Evolutionary conservation across 1,139 yeast species (phyloP), one percentile per base, ranked within the genome.

Genomic region (Kurtzmaniella quercitrusa): DNA sequence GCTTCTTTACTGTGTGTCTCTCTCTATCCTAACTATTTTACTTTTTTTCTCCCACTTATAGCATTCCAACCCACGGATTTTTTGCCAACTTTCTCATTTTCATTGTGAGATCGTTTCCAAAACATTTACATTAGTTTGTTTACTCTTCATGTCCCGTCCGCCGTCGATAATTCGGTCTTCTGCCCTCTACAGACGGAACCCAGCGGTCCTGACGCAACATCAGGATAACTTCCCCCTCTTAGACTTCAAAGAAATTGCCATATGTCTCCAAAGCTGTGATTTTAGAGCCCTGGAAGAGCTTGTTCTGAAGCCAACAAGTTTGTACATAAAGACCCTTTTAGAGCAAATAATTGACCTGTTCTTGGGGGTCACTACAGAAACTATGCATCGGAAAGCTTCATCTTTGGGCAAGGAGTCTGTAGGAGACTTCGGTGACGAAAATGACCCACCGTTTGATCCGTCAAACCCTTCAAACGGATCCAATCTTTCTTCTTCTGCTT

Each of bases 311-410:
- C 96, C 96, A 7, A 77, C 87, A 1, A 70, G 82, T 14, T 77
- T 76, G 39, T 85, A 79, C 54, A 76, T 85, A 47, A 75, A 74
- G 44, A 67, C 78, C 16, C 62, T 88, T 34, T 80, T 83, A 48
- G 87, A 84, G 51, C 91, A 85, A 57, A 78, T 88, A 17, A 68
- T 87, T 47, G 93, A 85, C 47, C 73, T 79, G 17, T 87, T 85
- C 54, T 70, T 83, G 58, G 88, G 85, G 11, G 67, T 83, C 1
- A 74, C 85, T 1, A 71, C 76, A 2, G 76, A 70, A 34, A 60
- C 66, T 23, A 55, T 79, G 23, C 66, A 73, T 37, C 61, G 44
- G 25, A 53, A 50, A 36, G 43, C 45, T 3, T 45, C 44, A n/a
- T 43, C 42, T 37, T 50, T 52, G 44, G n/a, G 38, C 25, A 53